Base-by-base conservation (phyloP, 306 rosid genomes). In the Cicer yamashitae region DNA sequence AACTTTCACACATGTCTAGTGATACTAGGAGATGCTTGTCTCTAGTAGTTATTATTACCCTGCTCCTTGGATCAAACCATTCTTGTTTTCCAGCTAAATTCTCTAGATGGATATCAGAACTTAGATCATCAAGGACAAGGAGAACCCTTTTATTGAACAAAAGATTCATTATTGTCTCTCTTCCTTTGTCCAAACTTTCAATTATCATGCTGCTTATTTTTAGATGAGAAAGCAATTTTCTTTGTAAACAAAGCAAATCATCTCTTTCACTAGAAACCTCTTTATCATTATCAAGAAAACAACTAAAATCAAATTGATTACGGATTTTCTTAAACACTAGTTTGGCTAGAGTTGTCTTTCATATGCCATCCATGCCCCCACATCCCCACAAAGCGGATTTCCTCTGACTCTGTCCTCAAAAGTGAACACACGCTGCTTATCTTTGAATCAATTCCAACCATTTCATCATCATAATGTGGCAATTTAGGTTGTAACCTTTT, bases 321-420 rank as follows among this genome's bases (percentile, higher is more conserved):
- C 38, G 17, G 10, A 75, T 53, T 13, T 7, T 20, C n/a, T 78
- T 64, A 3, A 8, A 85, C 8, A 77, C 18, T 39, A 47, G 76
- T 76, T n/a, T 82, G 34, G 88, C 83, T 25, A 84, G 66, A 22
- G 85, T 78, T 30, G 88, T 81, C 60, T 80, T 80, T n/a, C 87
- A 84, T 20, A 73, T 71, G 10, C 81, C 85, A 2, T 75, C 82
- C 60, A 73, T 61, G 7, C 88, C 88, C 88, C 76, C 75, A 82
- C 39, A 85, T 78, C 47, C 86, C 86, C 9, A 75, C 5, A 30
- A 78, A 78, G 54, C 62, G 70, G 44, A 71, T 56, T 50, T 79
- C 80, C 10, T 60, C 38, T 5, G 46, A 71, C 10, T 39, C 51
- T 50, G 40, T 25, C 13, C 41, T 43, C 15, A 85, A 22, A 40